Evolutionary conservation across 371 early-diverging fungal genomes (phyloP).

Genomic region (Quaeritorhiza haematococci): DNA sequence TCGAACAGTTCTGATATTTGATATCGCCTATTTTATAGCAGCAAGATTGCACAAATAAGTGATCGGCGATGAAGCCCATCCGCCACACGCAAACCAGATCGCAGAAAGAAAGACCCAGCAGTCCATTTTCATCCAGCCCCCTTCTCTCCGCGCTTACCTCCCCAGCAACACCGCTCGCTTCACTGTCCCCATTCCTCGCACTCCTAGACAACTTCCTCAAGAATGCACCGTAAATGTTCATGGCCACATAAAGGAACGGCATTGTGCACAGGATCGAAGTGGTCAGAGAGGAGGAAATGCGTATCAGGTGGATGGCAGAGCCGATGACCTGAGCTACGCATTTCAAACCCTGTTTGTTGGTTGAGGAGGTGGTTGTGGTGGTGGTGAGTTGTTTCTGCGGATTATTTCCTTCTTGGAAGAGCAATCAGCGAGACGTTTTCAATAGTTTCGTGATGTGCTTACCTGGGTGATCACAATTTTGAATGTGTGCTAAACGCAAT

Average conservation of each 20-base stretch:
- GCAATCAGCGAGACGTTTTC: neutral
- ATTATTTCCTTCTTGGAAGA: neutral
- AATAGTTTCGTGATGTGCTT: neutral
- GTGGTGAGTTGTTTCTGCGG: no score
- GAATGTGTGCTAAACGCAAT: conserved; percentile 55
- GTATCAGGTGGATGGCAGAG: conserved; percentile 57
- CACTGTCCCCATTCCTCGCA: conserved; percentile 49
- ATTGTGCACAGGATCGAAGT: conserved; percentile 56
- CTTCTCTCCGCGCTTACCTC: conserved; percentile 57
- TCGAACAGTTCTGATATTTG: conserved; percentile 69
- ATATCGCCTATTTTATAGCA: no score
- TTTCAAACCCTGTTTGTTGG: conserved; percentile 68
- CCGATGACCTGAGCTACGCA: conserved; percentile 65
- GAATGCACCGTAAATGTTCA: conserved; percentile 69
- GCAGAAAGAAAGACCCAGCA: neutral
- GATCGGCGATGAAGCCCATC: neutral
- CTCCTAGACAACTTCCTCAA: conserved; percentile 55
- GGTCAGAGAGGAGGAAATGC: conserved; percentile 63
- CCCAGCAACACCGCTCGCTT: conserved; percentile 59
- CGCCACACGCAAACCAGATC: neutral
- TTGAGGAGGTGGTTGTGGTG: no score
- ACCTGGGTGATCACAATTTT: conserved; percentile 42
- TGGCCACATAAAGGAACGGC: conserved; percentile 59
- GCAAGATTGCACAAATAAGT: neutral
- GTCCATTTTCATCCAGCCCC: neutral